Base-by-base conservation (phyloP, 352 stramenopile species). In the Phytophthora quininea region DNA sequence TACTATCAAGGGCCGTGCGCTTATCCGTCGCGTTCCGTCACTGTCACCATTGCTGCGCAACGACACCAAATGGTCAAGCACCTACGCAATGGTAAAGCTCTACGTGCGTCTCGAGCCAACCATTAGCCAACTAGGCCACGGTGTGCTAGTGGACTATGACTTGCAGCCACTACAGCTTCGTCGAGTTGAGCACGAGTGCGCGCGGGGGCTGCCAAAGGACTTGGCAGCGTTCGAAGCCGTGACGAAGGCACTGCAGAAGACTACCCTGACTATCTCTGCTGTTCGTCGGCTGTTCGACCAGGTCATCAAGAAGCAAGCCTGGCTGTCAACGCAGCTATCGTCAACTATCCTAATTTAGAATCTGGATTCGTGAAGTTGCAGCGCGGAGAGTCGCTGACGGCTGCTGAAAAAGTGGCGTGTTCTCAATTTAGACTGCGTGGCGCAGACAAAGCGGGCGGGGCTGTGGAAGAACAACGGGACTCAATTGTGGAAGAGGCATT, bases 401-500 rank as follows among this genome's bases (percentile, higher is more conserved):
- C 8, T 27, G 19, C 40, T 5, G 52, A 67, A 46, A 48, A 45
- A 4, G 30, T 32, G 27, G 42, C 51, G 29, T 67, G 52, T 31
- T 33, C 51, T 8, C 10, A 5, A 9, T 67, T 67, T 47, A 46
- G 29, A 35, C 24, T n/a, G 32, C 9, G 11, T 14, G 8, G n/a
- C n/a, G n/a, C 15, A 11, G 35, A 19, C 37, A 33, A 50, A 58
- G n/a, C 31, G 27, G 40, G 40, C 9, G 31, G 32, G 38, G 11
- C 40, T 12, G 19, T 11, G 9, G 56, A 55, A 1, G 42, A 46
- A 3, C 12, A 33, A 3, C 14, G 27, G 4, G 7, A 40, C 12
- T 54, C 58, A 11, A 58, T 74, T 45, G 58, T 66, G 1, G 12
- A 14, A 15, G 40, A 3, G 10, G 58, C 65, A 1, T 65, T 65